Evolutionary conservation across 1,284 basidiomycete species (phyloP), one percentile per base, ranked within the genome.

Genomic region (Dichomitus squalens): DNA sequence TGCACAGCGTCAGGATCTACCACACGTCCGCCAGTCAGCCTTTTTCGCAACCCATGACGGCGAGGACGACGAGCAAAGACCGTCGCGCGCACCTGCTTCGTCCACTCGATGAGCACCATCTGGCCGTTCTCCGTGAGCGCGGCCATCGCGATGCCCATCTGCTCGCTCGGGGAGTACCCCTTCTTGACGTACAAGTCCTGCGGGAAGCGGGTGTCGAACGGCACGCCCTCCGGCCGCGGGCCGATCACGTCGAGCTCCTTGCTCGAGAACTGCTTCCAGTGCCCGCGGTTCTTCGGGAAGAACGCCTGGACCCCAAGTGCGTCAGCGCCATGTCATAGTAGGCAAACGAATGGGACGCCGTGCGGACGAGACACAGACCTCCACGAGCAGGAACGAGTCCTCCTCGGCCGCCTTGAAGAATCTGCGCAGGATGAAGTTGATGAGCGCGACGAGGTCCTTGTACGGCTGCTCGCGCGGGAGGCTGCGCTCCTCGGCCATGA

Each of bases 361-460:
- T 7, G 12, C 12, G 25, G 31, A 16, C n/a, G 9, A 18, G 31
- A 12, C 16, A 51, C 75, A 49, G 56, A 87, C 91, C 79, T 97
- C 93, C 53, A 97, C 81, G 55, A 93, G 82, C 39, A 96, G 76
- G 75, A 96, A 90, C 0, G 92, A 81, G 60, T 96, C 88, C 59
- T 92, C 84, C 53, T 85, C 81, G 40, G 93, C 80, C 5, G 86
- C 83, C 71, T 96, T 97, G 84, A 98, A 97, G 79, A 96, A 97
- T 69, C 90, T 87, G 41, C 92, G 86, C 53, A 96, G 79, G 53
- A 97, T 80, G 73, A 84, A 98, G 64, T 86, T 90, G 74, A 97
- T 87, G 25, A 97, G 75, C 53, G 83, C 82, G 49, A 92, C 72
- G 38, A 97, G 84, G 72, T 98, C 95, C 65, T 89, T 89, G 74